Conservation (phyloP, 257 asterid species). For the Solanum neorickii region DNA sequence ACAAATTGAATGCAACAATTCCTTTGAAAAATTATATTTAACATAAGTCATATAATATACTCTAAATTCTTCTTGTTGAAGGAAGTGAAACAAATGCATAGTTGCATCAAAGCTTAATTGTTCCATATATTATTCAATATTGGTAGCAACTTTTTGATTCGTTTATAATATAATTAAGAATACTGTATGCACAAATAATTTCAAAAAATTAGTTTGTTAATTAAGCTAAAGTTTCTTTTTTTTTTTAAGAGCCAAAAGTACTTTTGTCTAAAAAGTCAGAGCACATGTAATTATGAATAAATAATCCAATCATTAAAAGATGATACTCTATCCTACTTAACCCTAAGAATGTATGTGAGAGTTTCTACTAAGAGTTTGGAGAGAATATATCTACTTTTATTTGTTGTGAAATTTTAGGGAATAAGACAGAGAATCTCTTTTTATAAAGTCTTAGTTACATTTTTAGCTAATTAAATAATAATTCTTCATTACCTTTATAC, state of each 20-base stretch:
- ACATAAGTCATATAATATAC: too few species aligned
- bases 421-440: conserved; percentile 21
- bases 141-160: neutral
- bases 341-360: neutral
- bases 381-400: conserved; percentile 4
- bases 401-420: conserved; percentile 17
- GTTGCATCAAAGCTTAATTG: neutral
- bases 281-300: neutral
- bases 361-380: neutral
- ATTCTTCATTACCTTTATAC: neutral
- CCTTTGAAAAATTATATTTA: neutral
- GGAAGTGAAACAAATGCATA: neutral
- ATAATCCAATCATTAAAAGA: neutral
- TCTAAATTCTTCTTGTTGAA: neutral
- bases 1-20: too few species aligned
- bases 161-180: neutral
- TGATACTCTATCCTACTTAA: neutral
- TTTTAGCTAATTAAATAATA: neutral
- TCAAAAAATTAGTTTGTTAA: neutral
- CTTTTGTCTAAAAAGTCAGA: neutral
- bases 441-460: conserved; percentile 1
- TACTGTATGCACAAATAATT: neutral
- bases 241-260: neutral
- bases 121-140: neutral
- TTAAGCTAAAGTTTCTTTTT: neutral